phyloP scores from a whole-genome alignment of 306 rosid species.

The Trichosanthes cucumerina region DNA sequence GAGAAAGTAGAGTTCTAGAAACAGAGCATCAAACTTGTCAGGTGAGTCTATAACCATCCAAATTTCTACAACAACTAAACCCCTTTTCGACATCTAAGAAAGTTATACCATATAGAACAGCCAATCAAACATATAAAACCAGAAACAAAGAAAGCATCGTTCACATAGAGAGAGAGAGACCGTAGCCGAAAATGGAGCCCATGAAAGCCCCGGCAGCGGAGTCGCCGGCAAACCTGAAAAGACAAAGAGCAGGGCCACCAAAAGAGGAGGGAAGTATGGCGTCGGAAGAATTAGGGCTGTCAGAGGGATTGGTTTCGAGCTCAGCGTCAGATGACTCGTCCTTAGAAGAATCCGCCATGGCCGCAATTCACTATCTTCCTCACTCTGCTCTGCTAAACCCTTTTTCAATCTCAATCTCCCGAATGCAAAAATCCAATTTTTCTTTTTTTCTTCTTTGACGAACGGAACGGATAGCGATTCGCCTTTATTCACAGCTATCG shows the following conservation, averaged over 20 bases:
- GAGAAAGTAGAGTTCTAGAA: not conserved
- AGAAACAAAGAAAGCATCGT: not conserved
- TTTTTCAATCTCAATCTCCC: not conserved
- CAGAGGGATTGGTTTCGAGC: slow-evolving; percentile 10
- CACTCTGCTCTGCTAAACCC: not conserved
- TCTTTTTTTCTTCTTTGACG: too few species aligned
- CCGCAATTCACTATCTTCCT: slow-evolving; percentile 7
- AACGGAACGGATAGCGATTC: not conserved
- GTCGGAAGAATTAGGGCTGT: slow-evolving; percentile 34
- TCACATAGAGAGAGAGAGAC: slow-evolving; percentile 16
- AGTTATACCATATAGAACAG: not conserved
- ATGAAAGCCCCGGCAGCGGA: slow-evolving; percentile 80
- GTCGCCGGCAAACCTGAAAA: slow-evolving; percentile 60
- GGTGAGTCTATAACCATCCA: not conserved
- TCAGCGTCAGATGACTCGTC: slow-evolving; percentile 27
- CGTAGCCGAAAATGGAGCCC: slow-evolving; percentile 96
- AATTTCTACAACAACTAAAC: not conserved
- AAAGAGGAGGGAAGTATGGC: slow-evolving; percentile 31
- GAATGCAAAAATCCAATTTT: not conserved
- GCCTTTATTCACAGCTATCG: not conserved
- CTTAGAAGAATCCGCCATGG: slow-evolving; percentile 46
- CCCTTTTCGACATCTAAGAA: not conserved
- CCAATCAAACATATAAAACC: not conserved
- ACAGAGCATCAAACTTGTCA: not conserved
- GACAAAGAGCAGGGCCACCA: slow-evolving; percentile 52